phyloP scores from a whole-genome alignment of 73 alveolate genomes.

The Diophrys sp. region DNA sequence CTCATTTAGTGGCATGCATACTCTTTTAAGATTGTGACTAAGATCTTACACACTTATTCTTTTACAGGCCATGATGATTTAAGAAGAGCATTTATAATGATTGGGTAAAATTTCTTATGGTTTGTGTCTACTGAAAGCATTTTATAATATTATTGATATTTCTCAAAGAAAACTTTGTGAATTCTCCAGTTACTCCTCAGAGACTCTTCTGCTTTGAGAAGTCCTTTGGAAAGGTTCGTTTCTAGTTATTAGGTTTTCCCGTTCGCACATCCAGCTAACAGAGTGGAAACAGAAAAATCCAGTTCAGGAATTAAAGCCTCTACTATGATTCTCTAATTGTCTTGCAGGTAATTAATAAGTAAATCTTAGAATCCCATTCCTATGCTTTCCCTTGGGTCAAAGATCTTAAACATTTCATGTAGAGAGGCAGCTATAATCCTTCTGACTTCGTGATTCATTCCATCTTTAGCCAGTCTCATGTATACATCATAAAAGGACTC shows the following conservation, averaged over 20 bases:
- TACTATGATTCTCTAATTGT: neutral
- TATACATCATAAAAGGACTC: neutral
- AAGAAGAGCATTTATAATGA: neutral
- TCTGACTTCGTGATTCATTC: neutral
- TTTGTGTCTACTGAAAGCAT: neutral
- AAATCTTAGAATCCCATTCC: neutral
- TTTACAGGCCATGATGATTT: neutral
- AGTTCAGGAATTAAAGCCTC: neutral
- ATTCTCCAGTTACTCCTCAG: constrained; percentile 2
- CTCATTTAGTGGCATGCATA: neutral
- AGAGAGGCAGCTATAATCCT: neutral
- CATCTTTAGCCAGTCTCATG: neutral
- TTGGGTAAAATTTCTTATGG: constrained; percentile 5
- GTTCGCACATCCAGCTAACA: neutral
- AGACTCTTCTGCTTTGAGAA: neutral
- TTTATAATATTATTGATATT: neutral
- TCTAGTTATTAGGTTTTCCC: neutral
- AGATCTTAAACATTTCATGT: constrained; percentile 10
- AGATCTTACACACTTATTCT: neutral
- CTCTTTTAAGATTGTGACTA: neutral
- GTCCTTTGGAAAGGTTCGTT: neutral
- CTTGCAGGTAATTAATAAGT: neutral
- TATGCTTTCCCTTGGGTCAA: neutral
- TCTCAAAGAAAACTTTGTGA: neutral
- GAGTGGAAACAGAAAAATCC: neutral